Percentiles rank a stretch among this genome's conserved stretches.
Conservation (phyloP, 129 eudicot genomes). For the Tagetes patula region DNA sequence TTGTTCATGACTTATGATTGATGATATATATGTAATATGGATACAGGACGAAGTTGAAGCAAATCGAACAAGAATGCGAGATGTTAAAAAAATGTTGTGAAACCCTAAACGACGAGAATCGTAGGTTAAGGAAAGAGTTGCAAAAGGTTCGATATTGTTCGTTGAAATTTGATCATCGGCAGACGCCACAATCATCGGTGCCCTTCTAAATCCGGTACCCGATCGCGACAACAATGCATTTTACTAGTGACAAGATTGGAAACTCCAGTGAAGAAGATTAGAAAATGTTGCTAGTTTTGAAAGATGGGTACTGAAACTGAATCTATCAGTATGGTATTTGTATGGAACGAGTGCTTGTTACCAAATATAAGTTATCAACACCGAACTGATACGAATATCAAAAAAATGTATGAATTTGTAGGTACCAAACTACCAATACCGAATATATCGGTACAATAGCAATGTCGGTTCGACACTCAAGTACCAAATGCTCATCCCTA, state of each 20-base stretch:
- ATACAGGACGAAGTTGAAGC: constrained; percentile 74
- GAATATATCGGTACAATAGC: no score
- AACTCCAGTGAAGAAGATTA: no score
- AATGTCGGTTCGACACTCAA: no score
- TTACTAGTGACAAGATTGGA: not conserved
- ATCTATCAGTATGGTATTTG: no score
- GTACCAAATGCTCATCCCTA: no score
- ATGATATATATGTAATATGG: not conserved
- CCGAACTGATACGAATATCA: no score
- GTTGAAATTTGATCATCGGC: constrained; percentile 31
- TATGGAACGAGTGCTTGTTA: no score
- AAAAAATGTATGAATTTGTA: no score
- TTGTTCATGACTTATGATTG: not conserved
- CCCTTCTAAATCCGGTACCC: constrained; percentile 36
- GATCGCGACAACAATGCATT: constrained; percentile 2
- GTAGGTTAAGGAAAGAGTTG: constrained; percentile 55
- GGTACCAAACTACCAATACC: no score
- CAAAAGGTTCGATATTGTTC: constrained; percentile 35
- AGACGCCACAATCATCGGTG: not conserved
- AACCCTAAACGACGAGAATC: constrained; percentile 53
- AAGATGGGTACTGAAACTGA: no score
- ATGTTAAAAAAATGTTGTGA: constrained; percentile 55
- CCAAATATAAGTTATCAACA: no score
- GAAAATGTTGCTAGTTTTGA: no score
- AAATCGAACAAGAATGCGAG: constrained; percentile 58